Base-by-base conservation (phyloP, 2,329 filamentous ascomycete genomes). In the Arthrobotrys iridis region DNA sequence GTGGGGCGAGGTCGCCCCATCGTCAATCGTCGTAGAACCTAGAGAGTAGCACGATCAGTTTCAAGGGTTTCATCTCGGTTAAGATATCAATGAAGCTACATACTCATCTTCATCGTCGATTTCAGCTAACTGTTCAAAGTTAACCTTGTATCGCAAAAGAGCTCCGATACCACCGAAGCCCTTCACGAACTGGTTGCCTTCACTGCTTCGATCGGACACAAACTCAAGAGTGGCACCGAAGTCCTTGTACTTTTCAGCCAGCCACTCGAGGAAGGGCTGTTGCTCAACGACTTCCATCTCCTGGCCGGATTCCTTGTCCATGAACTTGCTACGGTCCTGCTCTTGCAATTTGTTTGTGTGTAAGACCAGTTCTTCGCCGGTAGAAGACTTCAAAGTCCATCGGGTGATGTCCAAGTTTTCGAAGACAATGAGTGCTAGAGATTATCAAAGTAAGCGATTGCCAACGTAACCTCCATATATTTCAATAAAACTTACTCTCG, bases 131-230 rank as follows among this genome's bases (percentile, higher is more conserved):
- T 99, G 96, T 85, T 99, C 96, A 85, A 99, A 99, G 87, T 99
- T 99, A 87, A 99, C 93, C 87, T 97, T 97, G 89, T 99, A 99
- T 80, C 95, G 93, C 82, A 99, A 89, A 81, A 99, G 90, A 78
- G 94, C 94, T 79, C 95, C 95, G 80, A 99, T 97, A 82, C 95
- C 95, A 90, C 95, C 95, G 82, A 99, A 99, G 78, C 95, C 95
- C 86, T 97, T 98, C 81, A 99, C 95, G 84, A 99, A 99, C 86
- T 99, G 95, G 85, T 99, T 99, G 82, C 95, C 95, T 85, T 99
- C 95, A 76, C 92, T 96, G 76, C 94, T 98, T 78, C 93, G 91
- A 83, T 99, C 96, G 55, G 95, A 97, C 78, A 99, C 95, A 80
- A 99, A 99, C 83, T 99, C 95, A 45, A 99, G 88, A 30, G 89